Conservation (phyloP, 2,329 filamentous ascomycete genomes). For the Phaeosphaeriaceae sp. region DNA sequence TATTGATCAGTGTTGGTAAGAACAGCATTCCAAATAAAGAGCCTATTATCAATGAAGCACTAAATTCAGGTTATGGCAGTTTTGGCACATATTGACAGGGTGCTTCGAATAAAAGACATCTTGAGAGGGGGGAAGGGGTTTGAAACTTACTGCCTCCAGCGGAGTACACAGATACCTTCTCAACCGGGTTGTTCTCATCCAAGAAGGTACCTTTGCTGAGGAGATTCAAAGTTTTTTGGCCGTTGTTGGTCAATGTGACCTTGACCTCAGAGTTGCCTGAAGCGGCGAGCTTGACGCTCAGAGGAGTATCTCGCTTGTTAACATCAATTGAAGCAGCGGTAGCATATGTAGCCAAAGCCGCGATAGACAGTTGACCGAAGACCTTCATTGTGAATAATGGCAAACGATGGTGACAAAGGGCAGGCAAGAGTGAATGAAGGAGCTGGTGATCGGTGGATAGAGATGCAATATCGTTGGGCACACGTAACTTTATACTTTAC, state of each 20-base stretch:
- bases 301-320: conserved; percentile 42
- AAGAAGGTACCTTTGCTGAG: conserved; percentile 62
- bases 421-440: conserved; percentile 16
- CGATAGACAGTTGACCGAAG: conserved; percentile 34
- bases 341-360: conserved; percentile 34
- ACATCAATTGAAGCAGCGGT: conserved; percentile 36
- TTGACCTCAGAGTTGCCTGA: conserved; percentile 61
- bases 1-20: background rate
- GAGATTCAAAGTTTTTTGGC: conserved; percentile 57
- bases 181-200: conserved; percentile 56
- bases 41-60: too few relatives aligned
- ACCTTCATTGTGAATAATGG: conserved; percentile 33
- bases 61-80: too few relatives aligned
- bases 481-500: conserved; percentile 30
- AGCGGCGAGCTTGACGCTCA: conserved; percentile 53
- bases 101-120: background rate
- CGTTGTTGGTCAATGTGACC: conserved; percentile 62
- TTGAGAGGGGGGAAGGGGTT: background rate
- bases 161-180: conserved; percentile 61
- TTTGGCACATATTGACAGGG: background rate
- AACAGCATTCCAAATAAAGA: too few relatives aligned
- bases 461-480: conserved; percentile 7
- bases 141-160: conserved; percentile 50
- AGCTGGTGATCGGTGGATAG: conserved; percentile 30
- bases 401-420: conserved; percentile 9